Base-by-base conservation (phyloP, 1,139 yeast genomes). In the Suhomyces ambrosiae region DNA sequence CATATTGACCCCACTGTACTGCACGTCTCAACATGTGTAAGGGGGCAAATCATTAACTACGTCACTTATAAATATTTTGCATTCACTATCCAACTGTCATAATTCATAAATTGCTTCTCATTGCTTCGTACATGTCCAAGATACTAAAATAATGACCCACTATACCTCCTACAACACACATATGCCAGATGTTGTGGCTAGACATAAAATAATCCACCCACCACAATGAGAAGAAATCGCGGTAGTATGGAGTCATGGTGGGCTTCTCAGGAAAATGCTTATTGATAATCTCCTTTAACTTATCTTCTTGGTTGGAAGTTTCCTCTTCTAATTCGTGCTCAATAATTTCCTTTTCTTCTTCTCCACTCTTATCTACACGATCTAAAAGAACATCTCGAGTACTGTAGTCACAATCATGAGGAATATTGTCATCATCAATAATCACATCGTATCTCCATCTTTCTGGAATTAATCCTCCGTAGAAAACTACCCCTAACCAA, bases 101-200 rank as follows among this genome's bases (percentile, higher is more conserved):
- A 12, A 26, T 16, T 26, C 18, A 26, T 26, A 16, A 24, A 10
- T n/a, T 24, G n/a, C 17, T n/a, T 23, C 39, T 36, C 30, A 58
- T 50, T 28, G 48, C 48, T 27, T 60, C 63, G 47, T 83, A 82
- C 83, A 89, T 82, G 42, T 78, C 81, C 46, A 87, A 68, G 19
- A 88, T 69, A 17, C 94, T 89, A 38, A 69, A 67, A 60, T 90
- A 92, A 61, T 90, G 97, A 25, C 94, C 95, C 41, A 86, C 64
- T 16, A 89, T 80, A 2, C 98, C 98, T 25, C 86, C 74, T 25
- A 92, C 77, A 28, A 92, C 98, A 56, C 86, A 87, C 12, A 88
- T 60, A 62, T 92, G 98, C 98, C 98, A 92, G 23, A 92, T 67
- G 54, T 88, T 89, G 61, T 92, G 98, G 34, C 96, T 87, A 24